Evolutionary conservation across 352 stramenopile species (phyloP).

Genomic region (Phytophthora citricola): DNA sequence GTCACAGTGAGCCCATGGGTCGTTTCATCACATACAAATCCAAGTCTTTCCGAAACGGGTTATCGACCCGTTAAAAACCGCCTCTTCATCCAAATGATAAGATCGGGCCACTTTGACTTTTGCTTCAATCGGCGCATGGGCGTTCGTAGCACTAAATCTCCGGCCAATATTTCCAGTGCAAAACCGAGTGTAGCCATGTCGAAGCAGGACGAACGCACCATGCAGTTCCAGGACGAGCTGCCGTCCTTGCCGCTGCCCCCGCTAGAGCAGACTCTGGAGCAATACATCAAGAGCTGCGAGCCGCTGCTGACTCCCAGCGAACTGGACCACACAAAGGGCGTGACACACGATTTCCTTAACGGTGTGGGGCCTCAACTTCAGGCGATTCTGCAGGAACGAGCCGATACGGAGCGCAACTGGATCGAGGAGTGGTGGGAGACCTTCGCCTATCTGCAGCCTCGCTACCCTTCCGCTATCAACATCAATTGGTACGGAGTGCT

Average conservation of each 20-base stretch:
- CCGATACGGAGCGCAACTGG: conserved; percentile 88
- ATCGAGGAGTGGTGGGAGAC: conserved; percentile 97
- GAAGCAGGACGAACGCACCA: conserved; percentile 60
- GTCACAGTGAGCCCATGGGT: conserved; percentile 16
- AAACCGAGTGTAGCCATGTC: conserved; percentile 25
- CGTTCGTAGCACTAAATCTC: conserved; percentile 29
- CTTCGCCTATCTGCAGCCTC: conserved; percentile 95
- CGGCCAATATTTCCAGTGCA: neutral
- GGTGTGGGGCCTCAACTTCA: conserved; percentile 92
- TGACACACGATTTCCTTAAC: conserved; percentile 91
- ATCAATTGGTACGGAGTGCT: conserved; percentile 99
- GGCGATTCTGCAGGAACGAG: conserved; percentile 84
- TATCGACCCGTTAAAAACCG: conserved; percentile 13
- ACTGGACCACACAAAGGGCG: conserved; percentile 91
- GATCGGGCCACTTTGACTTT: conserved; percentile 37
- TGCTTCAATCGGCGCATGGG: conserved; percentile 24
- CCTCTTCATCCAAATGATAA: conserved; percentile 16
- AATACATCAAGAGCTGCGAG: conserved; percentile 93
- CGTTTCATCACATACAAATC: conserved; percentile 14
- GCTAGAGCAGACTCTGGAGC: conserved; percentile 93
- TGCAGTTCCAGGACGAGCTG: conserved; percentile 88
- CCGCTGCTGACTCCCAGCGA: conserved; percentile 89
- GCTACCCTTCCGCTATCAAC: conserved; percentile 96
- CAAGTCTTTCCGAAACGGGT: conserved; percentile 16
- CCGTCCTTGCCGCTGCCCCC: conserved; percentile 93